These are phyloP conservation scores for Nymphaea colorata DNA, from an alignment of 164 flowering plant genomes.

Conservation along the genomic window DNA sequence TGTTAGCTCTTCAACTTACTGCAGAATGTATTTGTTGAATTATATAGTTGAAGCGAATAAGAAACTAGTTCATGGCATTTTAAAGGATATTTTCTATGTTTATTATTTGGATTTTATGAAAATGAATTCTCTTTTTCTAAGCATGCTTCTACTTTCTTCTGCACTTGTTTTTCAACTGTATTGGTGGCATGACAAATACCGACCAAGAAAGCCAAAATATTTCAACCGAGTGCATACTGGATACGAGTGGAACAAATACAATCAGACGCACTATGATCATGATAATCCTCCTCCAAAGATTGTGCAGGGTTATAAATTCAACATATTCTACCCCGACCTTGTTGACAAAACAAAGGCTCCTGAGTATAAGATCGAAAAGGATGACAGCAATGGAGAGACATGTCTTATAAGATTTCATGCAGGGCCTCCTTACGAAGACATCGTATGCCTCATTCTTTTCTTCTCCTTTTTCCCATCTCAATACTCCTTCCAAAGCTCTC, in stretches of 20 bases:
- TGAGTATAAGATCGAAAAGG: conserved; percentile 71
- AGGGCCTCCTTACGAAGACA: conserved; percentile 98
- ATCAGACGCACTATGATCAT: conserved; percentile 98
- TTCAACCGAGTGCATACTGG: conserved; percentile 99
- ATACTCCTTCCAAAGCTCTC: no score
- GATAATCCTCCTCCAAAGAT: conserved; percentile 99
- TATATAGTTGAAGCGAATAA: no score
- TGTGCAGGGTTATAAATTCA: conserved; percentile 96
- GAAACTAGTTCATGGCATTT: no score
- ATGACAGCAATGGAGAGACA: conserved; percentile 77
- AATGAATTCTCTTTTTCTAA: no score
- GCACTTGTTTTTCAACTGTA: conserved; percentile 46
- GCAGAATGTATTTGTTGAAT: no score
- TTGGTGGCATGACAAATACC: conserved; percentile 99
- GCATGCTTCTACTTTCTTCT: no score
- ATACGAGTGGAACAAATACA: conserved; percentile 98
- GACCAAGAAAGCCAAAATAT: conserved; percentile 97
- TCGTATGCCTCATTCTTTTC: conserved; percentile 38
- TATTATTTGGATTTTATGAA: no score
- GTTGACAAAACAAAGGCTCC: conserved; percentile 94
- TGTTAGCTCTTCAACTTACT: no score
- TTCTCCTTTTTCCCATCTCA: not conserved
- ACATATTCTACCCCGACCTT: conserved; percentile 94
- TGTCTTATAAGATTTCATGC: conserved; percentile 92
- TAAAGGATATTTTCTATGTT: no score